Evolutionary conservation across 2,329 filamentous ascomycete species (phyloP).

Genomic region (Penicillium sp.): DNA sequence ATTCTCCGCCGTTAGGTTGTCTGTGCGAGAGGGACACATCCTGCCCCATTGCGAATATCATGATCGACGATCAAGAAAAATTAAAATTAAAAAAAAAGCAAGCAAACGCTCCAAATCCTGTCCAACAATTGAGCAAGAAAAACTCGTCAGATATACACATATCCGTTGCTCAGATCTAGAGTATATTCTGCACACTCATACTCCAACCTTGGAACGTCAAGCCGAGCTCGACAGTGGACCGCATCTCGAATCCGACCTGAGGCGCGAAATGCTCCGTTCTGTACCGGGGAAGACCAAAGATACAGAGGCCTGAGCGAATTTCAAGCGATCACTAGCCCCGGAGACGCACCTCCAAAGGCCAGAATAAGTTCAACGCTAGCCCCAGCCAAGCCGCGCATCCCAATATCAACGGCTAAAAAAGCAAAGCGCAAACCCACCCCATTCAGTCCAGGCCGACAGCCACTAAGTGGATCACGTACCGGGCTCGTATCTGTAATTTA

Average conservation of each 20-base stretch:
- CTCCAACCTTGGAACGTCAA: too few relatives aligned
- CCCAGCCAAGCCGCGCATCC: conserved; percentile 3
- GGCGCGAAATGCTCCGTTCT: too few relatives aligned
- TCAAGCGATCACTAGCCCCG: neutral
- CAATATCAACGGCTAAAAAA: conserved; percentile 1
- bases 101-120: neutral
- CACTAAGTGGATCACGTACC: conserved; percentile 12
- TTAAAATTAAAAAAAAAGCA: neutral
- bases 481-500: too few relatives aligned
- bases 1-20: neutral
- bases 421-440: conserved; percentile 4
- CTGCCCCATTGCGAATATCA: neutral
- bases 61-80: neutral
- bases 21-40: neutral
- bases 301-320: neutral
- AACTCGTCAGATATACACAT: too few relatives aligned
- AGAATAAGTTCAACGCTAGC: neutral
- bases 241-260: neutral
- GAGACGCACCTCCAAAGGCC: neutral
- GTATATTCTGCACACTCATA: too few relatives aligned
- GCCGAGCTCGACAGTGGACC: too few relatives aligned
- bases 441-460: conserved; percentile 30
- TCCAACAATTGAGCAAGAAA: neutral
- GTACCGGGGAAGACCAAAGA: neutral
- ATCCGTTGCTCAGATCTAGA: too few relatives aligned